These are phyloP conservation scores for Ceratocystis smalleyi DNA, from an alignment of 2,329 filamentous ascomycete species.

Conservation along the genomic window DNA sequence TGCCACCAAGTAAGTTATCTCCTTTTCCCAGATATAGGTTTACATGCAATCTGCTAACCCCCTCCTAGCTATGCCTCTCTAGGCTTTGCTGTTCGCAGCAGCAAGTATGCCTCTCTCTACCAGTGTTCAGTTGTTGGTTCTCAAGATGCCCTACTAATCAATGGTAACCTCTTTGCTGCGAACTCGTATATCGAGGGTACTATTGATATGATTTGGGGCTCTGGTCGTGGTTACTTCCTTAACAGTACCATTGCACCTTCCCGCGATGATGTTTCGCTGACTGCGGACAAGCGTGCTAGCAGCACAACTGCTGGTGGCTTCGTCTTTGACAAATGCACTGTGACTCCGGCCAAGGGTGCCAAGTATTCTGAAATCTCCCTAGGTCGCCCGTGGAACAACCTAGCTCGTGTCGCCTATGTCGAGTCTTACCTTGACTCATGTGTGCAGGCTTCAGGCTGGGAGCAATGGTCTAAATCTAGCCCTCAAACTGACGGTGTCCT, in stretches of 20 bases:
- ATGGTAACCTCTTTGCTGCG: slow-evolving; percentile 33
- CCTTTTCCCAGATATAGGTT: slow-evolving; percentile 21
- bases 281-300: slow-evolving; percentile 26
- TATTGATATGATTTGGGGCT: slow-evolving; percentile 26
- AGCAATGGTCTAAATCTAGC: slow-evolving; percentile 34
- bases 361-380: slow-evolving; percentile 27
- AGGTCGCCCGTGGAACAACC: slow-evolving; percentile 33
- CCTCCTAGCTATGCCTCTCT: slow-evolving; percentile 34
- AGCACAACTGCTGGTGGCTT: slow-evolving; percentile 25
- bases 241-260: slow-evolving; percentile 24
- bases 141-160: slow-evolving; percentile 35
- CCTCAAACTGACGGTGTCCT: slow-evolving; percentile 36
- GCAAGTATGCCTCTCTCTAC: slow-evolving; percentile 22
- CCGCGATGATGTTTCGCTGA: slow-evolving; percentile 22
- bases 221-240: slow-evolving; percentile 28
- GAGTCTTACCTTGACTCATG: slow-evolving; percentile 36
- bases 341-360: slow-evolving; percentile 21
- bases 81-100: slow-evolving; percentile 11
- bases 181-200: slow-evolving; percentile 31
- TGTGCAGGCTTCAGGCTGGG: slow-evolving; percentile 45
- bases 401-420: slow-evolving; percentile 35
- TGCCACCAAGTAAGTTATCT: not conserved
- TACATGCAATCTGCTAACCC: slow-evolving; percentile 22
- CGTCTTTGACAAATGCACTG: slow-evolving; percentile 24
- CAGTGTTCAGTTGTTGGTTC: slow-evolving; percentile 32